Evolutionary conservation across 2,329 filamentous ascomycete species (phyloP), one percentile per base, ranked within the genome.

Genomic region (Metarhizium brunneum): DNA sequence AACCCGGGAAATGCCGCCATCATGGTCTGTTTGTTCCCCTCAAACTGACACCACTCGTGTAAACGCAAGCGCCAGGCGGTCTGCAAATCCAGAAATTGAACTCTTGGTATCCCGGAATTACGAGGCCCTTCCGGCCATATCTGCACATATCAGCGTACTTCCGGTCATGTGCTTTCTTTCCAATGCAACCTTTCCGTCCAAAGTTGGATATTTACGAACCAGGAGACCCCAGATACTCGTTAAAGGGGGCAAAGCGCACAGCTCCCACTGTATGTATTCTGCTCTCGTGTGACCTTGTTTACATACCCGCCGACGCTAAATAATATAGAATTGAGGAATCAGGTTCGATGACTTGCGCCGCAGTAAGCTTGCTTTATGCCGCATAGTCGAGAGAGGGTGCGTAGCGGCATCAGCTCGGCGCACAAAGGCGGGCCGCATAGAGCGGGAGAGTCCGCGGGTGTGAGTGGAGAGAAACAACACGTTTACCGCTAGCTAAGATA

Each of bases 251-350:
- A 35, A 8, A 35, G 25, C 32, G 7, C 32, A 11, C 32, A 1
- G 32, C 32, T 11, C 10, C 32, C 7, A 35, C 32, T 35, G 32
- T 6, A 11, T 35, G 38, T 32, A 50, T 48, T 48, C 45, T 30
- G 14, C 25, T 14, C 45, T 11, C 25, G 25, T 48, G 45, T 52
- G 54, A 52, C 54, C 40, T 11, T 48, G 45, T 43, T 25, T 52
- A 49, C 53, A 57, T 59, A 59, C 53, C 57, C 57, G 57, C 57
- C 57, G 53, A 50, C 25, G 50, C 57, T 57, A 59, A 50, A 51
- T 18, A 25, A 45, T 38, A 36, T 48, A 14, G 20, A 40, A 42
- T 16, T 43, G 25, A 16, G 16, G 30, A 43, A 49, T 13, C 20
- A 30, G 25, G 11, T 2, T 11, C 20, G 25, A 29, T 20, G 13